Evolutionary conservation across 306 rosid genomes (phyloP), one percentile per base, ranked within the genome.

Genomic region (Medicago ruthenica): DNA sequence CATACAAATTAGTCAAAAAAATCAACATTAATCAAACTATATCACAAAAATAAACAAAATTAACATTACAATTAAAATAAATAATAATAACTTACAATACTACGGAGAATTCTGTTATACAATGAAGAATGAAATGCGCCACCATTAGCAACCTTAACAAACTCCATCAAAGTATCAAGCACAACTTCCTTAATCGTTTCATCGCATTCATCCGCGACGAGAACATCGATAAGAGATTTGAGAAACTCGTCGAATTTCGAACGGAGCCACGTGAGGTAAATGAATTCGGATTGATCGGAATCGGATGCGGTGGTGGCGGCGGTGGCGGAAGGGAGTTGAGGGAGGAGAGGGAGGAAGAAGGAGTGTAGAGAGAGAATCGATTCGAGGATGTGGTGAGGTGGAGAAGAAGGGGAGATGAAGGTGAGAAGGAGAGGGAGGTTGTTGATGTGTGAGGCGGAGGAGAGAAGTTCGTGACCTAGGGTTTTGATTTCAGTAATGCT

Each of bases 121-220:
- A 92, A 74, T 74, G 96, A 87, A 82, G 97, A 95, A 73, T 92
- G 93, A 84, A 92, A 87, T 55, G 68, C 71, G 3, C 97, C 96
- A 8, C 78, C 86, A 74, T 84, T 92, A n/a, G 95, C 88, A 1
- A 80, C 83, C 82, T 83, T 89, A 24, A 92, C 96, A 71, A 90
- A 90, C 87, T 95, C 97, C 97, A 92, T 92, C 39, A 90, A 15
- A 9, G 96, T 81, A 77, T 95, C 97, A 83, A 95, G 67, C 66
- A 89, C 97, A 55, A 87, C 79, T 74, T 95, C 97, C 88, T 86
- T 90, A 45, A 92, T 82, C 47, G 88, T 81, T 21, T 89, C 92
- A 7, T 89, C 91, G 8, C 83, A 70, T 27, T 86, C 74, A 4
- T 88, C 85, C 37, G 97, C 82, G 0, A 78, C 79, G n/a, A 79